Evolutionary conservation across 2,329 filamentous ascomycete genomes (phyloP).

Genomic region (Huntiella abstrusa): DNA sequence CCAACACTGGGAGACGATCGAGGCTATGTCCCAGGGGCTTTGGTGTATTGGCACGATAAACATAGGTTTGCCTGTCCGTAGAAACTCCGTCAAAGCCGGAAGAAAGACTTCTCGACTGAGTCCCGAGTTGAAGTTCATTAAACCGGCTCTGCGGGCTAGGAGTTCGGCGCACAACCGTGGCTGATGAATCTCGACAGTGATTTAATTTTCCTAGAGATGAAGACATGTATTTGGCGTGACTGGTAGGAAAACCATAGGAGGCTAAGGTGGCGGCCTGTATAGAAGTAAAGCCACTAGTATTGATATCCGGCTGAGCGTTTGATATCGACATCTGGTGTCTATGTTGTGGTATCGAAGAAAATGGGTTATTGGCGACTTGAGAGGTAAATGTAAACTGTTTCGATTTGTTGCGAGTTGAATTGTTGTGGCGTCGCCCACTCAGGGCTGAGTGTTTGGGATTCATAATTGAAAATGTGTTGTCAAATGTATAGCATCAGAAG

Average conservation of each 20-base stretch:
- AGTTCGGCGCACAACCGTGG: too few species aligned
- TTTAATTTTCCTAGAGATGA: too few species aligned
- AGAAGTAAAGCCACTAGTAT: background rate
- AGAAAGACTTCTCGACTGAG: too few species aligned
- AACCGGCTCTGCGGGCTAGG: too few species aligned
- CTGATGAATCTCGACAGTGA: too few species aligned
- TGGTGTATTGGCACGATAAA: too few species aligned
- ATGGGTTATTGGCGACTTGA: slow-evolving; percentile 3
- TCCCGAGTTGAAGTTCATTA: too few species aligned
- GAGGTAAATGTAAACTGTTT: slow-evolving; percentile 1
- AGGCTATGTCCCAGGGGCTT: background rate
- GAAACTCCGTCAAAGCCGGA: too few species aligned
- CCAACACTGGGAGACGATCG: background rate
- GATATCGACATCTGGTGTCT: background rate
- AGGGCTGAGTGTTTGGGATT: background rate
- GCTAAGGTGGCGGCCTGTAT: too few species aligned
- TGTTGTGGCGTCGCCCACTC: background rate
- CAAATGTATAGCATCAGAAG: background rate
- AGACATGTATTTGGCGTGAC: too few species aligned
- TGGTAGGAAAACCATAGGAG: too few species aligned
- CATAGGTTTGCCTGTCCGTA: too few species aligned
- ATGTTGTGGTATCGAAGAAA: background rate
- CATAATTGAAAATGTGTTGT: background rate
- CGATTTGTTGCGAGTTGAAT: background rate
- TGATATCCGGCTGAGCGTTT: background rate